Conservation (phyloP, 305 asterid species). For the Fraxinus sp. region DNA sequence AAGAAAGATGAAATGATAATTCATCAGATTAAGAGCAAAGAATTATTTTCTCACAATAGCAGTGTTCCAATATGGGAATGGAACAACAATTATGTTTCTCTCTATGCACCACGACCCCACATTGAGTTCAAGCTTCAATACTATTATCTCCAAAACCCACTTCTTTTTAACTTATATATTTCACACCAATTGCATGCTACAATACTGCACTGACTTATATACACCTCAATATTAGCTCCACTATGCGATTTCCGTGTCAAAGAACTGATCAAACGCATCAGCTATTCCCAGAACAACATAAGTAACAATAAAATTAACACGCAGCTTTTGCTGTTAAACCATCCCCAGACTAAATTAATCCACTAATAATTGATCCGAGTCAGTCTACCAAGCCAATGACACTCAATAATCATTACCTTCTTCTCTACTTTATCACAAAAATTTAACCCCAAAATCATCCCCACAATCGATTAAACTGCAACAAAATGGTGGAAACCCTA, state of each 20-base stretch:
- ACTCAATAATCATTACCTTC: conserved; percentile 3
- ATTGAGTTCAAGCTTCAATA: conserved; percentile 33
- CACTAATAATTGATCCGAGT: background rate
- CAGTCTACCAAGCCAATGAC: background rate
- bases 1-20: no score
- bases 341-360: background rate
- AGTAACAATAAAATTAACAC: background rate
- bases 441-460: background rate
- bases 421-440: background rate
- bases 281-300: background rate
- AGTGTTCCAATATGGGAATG: conserved; percentile 32
- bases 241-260: background rate
- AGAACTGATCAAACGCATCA: background rate
- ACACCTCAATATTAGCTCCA: background rate
- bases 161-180: background rate
- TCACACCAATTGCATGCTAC: background rate
- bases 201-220: background rate
- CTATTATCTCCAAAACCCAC: conserved; percentile 5
- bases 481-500: background rate
- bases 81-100: conserved; percentile 31
- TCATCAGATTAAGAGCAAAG: background rate
- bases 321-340: background rate
- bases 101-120: conserved; percentile 45
- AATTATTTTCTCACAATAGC: background rate
- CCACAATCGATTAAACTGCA: background rate